Percentiles rank a stretch among this genome's conserved stretches.
Evolutionary conservation across 2,329 filamentous ascomycete species (phyloP).

Genomic region (Penicillium crustosum): DNA sequence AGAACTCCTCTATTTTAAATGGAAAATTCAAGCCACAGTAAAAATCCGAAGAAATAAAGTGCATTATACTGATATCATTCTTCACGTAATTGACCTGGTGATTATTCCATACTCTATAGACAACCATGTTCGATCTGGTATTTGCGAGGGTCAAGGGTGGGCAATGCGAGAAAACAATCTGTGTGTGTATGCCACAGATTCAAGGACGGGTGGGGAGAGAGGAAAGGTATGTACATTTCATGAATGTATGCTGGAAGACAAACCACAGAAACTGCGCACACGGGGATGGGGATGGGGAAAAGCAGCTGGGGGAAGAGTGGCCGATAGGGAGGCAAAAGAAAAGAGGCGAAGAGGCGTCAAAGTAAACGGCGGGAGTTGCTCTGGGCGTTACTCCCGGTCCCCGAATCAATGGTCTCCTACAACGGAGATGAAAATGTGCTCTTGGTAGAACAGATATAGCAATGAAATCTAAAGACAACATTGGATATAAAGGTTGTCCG

Average conservation of each 20-base stretch:
- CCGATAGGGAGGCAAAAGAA: slow-evolving; percentile 9
- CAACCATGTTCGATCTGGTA: slow-evolving; percentile 29
- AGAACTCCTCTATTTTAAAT: neutral
- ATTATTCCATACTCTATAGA: slow-evolving; percentile 36
- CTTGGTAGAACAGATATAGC: neutral
- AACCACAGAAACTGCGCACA: slow-evolving; percentile 20
- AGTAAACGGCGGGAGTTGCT: neutral
- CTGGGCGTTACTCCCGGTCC: neutral
- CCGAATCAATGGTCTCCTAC: slow-evolving; percentile 2
- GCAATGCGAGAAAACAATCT: slow-evolving; percentile 20
- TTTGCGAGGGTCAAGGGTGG: slow-evolving; percentile 25
- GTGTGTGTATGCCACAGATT: slow-evolving; percentile 14
- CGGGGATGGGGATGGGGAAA: slow-evolving; percentile 12
- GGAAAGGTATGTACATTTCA: slow-evolving; percentile 36
- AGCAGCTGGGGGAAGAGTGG: slow-evolving; percentile 6
- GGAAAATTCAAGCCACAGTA: neutral
- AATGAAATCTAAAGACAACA: neutral
- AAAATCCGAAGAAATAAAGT: slow-evolving; percentile 6
- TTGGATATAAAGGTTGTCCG: neutral
- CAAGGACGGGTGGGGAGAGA: slow-evolving; percentile 12
- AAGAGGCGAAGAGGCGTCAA: neutral
- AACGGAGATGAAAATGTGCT: neutral
- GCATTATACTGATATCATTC: slow-evolving; percentile 29
- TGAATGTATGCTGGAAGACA: slow-evolving; percentile 28
- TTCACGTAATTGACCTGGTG: slow-evolving; percentile 27